A percentile compares a stretch with the other conserved stretches of the same genome.
Evolutionary conservation across 305 asterid species (phyloP).

Genomic region (Salvia sclarea): DNA sequence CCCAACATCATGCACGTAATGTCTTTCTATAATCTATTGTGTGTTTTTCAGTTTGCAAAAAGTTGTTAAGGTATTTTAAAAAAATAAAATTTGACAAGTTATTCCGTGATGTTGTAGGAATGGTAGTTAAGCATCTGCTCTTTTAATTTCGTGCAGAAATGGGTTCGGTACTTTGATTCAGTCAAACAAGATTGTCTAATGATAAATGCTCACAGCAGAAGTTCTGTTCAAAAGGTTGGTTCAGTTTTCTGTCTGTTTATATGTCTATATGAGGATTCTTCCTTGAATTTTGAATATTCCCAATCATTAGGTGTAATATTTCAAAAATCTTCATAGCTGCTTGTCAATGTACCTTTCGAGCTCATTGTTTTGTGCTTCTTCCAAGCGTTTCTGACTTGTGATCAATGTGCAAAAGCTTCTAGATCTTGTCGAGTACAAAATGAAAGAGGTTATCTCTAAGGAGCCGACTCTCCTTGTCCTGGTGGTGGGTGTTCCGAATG

Average conservation of each 20-base stretch:
- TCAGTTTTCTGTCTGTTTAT: conserved; percentile 8
- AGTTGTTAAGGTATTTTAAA: no score
- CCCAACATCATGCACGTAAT: conserved; percentile 88
- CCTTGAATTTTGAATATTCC: not conserved
- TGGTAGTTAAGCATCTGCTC: conserved; percentile 4
- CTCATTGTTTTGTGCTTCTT: conserved; percentile 6
- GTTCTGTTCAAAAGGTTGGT: conserved; percentile 84
- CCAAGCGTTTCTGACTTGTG: conserved; percentile 33
- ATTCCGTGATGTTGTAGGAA: not conserved
- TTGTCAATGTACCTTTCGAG: conserved; percentile 19
- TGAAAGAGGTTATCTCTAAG: conserved; percentile 73
- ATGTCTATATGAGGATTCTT: conserved; percentile 9
- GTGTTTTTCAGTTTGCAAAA: not conserved
- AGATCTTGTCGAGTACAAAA: conserved; percentile 85
- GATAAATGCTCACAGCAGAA: conserved; percentile 85
- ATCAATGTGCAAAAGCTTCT: conserved; percentile 65
- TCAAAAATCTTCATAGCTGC: not conserved
- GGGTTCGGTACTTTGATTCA: conserved; percentile 69
- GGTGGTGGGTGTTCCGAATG: conserved; percentile 98
- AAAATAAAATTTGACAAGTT: no score
- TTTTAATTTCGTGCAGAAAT: conserved; percentile 55
- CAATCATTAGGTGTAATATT: not conserved
- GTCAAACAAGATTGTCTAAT: conserved; percentile 74
- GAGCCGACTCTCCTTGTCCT: conserved; percentile 94
- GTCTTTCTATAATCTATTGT: not conserved